Evolutionary conservation across 805 yeast species (phyloP), one percentile per base, ranked within the genome.

Genomic region (Starmerella geochares): DNA sequence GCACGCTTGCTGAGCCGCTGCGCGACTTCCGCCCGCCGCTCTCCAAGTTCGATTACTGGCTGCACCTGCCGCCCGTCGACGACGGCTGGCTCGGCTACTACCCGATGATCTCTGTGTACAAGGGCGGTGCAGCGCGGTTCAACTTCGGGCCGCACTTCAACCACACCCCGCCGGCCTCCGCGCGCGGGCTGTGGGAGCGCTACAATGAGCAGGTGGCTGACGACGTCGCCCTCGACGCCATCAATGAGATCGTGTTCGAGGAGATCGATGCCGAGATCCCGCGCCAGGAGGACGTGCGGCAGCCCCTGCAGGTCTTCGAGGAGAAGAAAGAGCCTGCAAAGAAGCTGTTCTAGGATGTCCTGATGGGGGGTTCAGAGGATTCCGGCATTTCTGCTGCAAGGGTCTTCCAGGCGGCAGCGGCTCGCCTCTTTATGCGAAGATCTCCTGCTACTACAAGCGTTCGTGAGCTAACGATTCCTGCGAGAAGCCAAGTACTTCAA

Each of bases 41-140:
- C 50, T 77, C 88, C 36, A 80, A 60, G 41, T 68, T 53, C 50
- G 62, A 60, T 33, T 44, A 58, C 41, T 50, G 54, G 52, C 39
- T 50, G 42, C 46, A 44, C 23, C 41, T 57, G 2, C 50, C 60
- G 10, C 56, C 61, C 9, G 58, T 57, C 7, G 94, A 92, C 62
- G 96, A 92, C 62, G 95, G 95, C 0, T 69, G 78, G 38, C 67
- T 86, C 48, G 98, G 97, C 0, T 92, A 92, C 63, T 92, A 80
- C 66, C 97, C 98, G 1, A 85, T 87, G 69, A 72, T 86, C 29
- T 83, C 95, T 48, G 83, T 83, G 23, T 92, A 78, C 62, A 78
- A 78, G 56, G 82, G 82, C 2, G 97, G 97, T 0, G 68, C 75
- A 9, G 94, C 85, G 4, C 70, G 75, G 52, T 64, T 90, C 50